Percentiles rank a stretch among this genome's conserved stretches.
Conservation (phyloP, 352 stramenopile species). For the Phytophthora citricola region DNA sequence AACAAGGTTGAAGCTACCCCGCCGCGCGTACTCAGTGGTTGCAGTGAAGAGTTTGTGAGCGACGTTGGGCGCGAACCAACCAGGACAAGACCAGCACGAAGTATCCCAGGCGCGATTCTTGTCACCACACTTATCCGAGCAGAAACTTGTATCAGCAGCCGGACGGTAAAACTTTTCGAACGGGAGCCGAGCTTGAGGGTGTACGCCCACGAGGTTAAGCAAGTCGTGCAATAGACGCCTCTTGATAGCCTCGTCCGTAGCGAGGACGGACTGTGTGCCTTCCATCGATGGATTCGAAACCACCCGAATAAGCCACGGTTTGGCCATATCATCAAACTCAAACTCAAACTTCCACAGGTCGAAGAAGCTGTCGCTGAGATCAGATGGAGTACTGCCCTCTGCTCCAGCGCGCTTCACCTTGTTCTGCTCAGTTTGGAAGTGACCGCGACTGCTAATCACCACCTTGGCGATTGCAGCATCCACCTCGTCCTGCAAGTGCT, state of each 20-base stretch:
- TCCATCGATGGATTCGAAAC: conserved; percentile 71
- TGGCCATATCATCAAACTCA: conserved; percentile 93
- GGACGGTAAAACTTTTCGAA: conserved; percentile 73
- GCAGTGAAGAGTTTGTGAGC: conserved; percentile 60
- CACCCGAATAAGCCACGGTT: conserved; percentile 95
- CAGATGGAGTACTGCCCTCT: conserved; percentile 36
- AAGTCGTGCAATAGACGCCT: conserved; percentile 68
- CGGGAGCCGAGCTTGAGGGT: conserved; percentile 59
- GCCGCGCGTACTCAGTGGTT: conserved; percentile 69
- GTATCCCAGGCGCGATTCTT: conserved; percentile 68
- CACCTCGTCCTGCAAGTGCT: conserved; percentile 68
- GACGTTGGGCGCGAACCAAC: conserved; percentile 74
- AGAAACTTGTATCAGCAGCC: conserved; percentile 51
- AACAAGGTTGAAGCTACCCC: conserved; percentile 72
- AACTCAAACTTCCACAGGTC: conserved; percentile 97
- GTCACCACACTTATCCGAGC: conserved; percentile 67
- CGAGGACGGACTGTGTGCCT: conserved; percentile 54
- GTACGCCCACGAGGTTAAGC: conserved; percentile 71
- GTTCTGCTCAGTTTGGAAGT: conserved; percentile 53
- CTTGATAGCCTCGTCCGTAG: conserved; percentile 76
- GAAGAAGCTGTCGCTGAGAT: conserved; percentile 88
- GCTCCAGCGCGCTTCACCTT: conserved; percentile 53
- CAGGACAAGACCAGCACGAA: conserved; percentile 77
- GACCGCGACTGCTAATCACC: conserved; percentile 62
- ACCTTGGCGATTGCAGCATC: conserved; percentile 67